phyloP scores from a whole-genome alignment of 805 yeast genomes.

The Helenozyma baotianmanensis region DNA sequence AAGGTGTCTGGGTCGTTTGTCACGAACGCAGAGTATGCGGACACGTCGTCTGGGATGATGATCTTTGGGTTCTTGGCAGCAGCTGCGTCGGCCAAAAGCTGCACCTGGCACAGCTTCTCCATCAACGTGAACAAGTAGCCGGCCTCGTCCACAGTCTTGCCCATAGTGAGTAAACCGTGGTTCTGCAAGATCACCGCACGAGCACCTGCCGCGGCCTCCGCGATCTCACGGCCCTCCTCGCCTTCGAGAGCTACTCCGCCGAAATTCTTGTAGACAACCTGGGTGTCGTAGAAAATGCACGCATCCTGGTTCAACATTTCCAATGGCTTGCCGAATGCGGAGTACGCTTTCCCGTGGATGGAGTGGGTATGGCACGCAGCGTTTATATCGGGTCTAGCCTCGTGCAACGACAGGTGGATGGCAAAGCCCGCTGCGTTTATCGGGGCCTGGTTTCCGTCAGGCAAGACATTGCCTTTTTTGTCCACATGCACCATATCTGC shows the following conservation, averaged over 20 bases:
- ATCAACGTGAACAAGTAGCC: slow-evolving; percentile 9
- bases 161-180: slow-evolving; percentile 12
- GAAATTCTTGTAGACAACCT: slow-evolving; percentile 6
- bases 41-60: slow-evolving; percentile 6
- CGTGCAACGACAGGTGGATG: slow-evolving; percentile 7
- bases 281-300: slow-evolving; percentile 7
- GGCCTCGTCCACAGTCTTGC: slow-evolving; percentile 11
- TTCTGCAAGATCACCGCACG: slow-evolving; percentile 8
- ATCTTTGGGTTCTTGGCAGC: background rate
- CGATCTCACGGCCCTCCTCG: slow-evolving; percentile 8
- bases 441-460: slow-evolving; percentile 9
- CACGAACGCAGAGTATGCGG: slow-evolving; percentile 5
- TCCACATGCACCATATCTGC: slow-evolving; percentile 8
- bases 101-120: slow-evolving; percentile 9
- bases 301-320: slow-evolving; percentile 11
- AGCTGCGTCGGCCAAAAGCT: slow-evolving; percentile 7
- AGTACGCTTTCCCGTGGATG: slow-evolving; percentile 7
- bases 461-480: slow-evolving; percentile 3
- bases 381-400: slow-evolving; percentile 8
- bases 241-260: slow-evolving; percentile 11
- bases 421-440: slow-evolving; percentile 12
- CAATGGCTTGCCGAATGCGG: slow-evolving; percentile 5
- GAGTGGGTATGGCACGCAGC: slow-evolving; percentile 13
- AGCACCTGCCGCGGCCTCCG: slow-evolving; percentile 5
- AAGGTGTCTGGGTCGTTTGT: slow-evolving; percentile 7